Conservation (phyloP, 208 protist genomes). For the Trichomonas vaginalis region DNA sequence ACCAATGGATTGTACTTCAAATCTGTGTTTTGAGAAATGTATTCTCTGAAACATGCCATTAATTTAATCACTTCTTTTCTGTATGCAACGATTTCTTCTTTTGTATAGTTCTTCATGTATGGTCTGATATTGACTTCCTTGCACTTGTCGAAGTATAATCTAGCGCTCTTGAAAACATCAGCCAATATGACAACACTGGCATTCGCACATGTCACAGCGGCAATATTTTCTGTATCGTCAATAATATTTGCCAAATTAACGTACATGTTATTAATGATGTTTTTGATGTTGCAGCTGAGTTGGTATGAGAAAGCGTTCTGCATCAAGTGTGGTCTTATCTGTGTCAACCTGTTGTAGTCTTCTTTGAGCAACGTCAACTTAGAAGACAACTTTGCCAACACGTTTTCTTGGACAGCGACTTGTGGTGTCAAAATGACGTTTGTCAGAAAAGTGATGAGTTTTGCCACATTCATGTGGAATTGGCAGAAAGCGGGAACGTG, state of each 20-base stretch:
- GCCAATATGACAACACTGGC: neutral
- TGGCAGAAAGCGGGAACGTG: neutral
- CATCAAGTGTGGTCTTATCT: neutral
- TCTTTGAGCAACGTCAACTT: neutral
- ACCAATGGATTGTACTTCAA: neutral
- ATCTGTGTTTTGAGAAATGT: neutral
- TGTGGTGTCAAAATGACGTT: neutral
- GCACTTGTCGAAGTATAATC: neutral
- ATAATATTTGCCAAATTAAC: neutral
- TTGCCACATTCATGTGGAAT: neutral
- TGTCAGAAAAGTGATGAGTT: neutral
- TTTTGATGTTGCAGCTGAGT: neutral
- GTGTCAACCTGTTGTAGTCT: neutral
- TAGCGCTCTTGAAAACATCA: neutral
- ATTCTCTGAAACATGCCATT: neutral
- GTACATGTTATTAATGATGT: neutral
- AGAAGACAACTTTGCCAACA: neutral
- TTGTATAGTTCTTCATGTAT: neutral
- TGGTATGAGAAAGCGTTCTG: neutral
- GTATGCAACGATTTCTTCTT: neutral
- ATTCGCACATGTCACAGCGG: neutral
- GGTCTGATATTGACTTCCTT: neutral
- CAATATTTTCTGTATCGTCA: neutral
- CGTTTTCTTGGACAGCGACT: neutral
- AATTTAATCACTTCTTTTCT: neutral